Conservation (phyloP, 495 filamentous ascomycete genomes). For the Daldinia caldariorum region DNA sequence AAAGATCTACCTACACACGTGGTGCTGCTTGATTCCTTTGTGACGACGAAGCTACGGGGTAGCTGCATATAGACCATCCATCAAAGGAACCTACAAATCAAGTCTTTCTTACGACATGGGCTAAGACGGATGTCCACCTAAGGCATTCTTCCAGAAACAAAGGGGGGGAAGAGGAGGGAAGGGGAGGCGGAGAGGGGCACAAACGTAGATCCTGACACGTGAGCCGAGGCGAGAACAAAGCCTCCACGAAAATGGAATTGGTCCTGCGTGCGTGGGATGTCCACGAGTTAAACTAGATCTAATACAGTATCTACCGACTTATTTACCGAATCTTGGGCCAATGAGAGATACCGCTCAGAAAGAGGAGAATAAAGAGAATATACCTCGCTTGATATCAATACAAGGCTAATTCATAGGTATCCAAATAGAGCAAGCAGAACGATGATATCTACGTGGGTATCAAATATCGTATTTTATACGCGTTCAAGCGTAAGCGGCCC, state of each 20-base stretch:
- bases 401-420: background rate
- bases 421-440: conserved; percentile 1
- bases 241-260: background rate
- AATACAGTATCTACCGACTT: background rate
- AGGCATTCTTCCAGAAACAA: background rate
- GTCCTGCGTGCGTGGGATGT: background rate
- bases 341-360: background rate
- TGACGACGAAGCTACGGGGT: background rate
- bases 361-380: background rate
- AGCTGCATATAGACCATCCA: background rate
- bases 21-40: background rate
- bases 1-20: background rate
- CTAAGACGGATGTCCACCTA: background rate
- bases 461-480: conserved; percentile 8
- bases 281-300: background rate
- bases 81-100: background rate
- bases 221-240: background rate
- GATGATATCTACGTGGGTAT: conserved; percentile 29
- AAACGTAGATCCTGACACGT: background rate
- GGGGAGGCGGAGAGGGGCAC: background rate
- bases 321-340: background rate
- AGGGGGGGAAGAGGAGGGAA: background rate
- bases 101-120: background rate
- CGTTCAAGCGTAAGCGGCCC: conserved; percentile 41
- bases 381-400: conserved; percentile 5